Evolutionary conservation across 495 filamentous ascomycete genomes (phyloP).

Genomic region (Ramalina intermedia): DNA sequence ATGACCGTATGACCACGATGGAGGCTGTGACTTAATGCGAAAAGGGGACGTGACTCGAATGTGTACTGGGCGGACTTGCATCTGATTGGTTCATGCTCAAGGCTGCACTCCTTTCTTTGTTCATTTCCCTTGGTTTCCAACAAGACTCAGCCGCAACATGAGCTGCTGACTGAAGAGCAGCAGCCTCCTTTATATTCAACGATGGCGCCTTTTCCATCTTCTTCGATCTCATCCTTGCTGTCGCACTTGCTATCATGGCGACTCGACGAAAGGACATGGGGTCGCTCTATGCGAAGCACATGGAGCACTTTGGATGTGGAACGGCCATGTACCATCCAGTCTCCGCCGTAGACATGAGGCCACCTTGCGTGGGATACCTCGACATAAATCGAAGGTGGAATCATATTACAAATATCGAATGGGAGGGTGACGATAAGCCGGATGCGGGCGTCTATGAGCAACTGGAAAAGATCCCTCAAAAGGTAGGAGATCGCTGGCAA

Average conservation of each 20-base stretch:
- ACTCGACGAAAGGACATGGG: conserved; percentile 1
- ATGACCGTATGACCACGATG: too few relatives aligned
- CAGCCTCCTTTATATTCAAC: background rate
- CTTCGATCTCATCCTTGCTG: too few relatives aligned
- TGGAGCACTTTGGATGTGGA: conserved; percentile 5
- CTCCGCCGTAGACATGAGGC: conserved; percentile 5
- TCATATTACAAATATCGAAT: conserved; percentile 2
- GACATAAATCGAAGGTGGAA: conserved; percentile 6
- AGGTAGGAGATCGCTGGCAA: background rate
- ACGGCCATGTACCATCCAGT: conserved; percentile 6
- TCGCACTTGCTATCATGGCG: too few relatives aligned
- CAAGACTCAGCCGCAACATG: background rate
- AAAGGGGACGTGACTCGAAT: too few relatives aligned
- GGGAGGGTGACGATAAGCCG: background rate
- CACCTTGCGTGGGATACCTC: conserved; percentile 9
- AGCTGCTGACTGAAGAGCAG: background rate
- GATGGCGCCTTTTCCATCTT: background rate
- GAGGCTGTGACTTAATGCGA: too few relatives aligned
- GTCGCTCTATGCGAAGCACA: conserved; percentile 2
- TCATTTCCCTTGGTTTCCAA: background rate
- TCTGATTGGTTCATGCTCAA: background rate
- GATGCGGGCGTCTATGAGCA: background rate
- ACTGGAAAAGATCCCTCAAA: conserved; percentile 1
- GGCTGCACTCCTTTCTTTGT: background rate
- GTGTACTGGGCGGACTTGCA: too few relatives aligned